Base-by-base conservation (phyloP, 2,329 filamentous ascomycete genomes). In the Phaeosphaeria sp. region DNA sequence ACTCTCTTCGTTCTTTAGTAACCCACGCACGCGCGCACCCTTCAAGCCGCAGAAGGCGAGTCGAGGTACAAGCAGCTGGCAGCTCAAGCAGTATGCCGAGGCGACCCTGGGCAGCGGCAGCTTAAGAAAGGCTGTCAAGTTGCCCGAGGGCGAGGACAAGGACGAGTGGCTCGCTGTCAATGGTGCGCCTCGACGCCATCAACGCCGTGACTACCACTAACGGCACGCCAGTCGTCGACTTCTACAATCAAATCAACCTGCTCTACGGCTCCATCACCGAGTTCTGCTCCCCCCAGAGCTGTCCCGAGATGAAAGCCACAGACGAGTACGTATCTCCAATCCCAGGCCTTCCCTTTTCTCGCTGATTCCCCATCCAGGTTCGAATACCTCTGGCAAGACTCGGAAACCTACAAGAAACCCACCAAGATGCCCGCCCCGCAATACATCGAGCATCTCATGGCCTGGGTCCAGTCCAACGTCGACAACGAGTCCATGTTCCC, bases 181-280 rank as follows among this genome's bases (percentile, higher is more conserved):
- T 81, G 91, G 93, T 96, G 82, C 69, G 87, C 18, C 24, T 8
- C 11, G 22, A 43, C 33, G 57, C 18, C 46, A 21, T 6, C 22
- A 24, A 55, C 22, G n/a, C 25, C 25, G 45, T 17, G 45, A 22
- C 47, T n/a, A 50, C 39, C 43, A 64, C 62, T 64, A 43, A 70
- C 25, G n/a, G 9, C 13, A 40, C 27, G 11, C n/a, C 48, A 97
- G 93, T 99, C 82, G 95, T 99, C 82, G 95, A 99, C 80, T 99
- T 99, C 80, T 99, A 99, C 87, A 99, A 99, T 83, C 95, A 99
- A 80, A 96, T 99, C 83, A 99, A 99, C 81, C 86, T 99, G 36
- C 89, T 99, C 58, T 99, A 99, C 78, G 96, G 96, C 58, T 95
- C 95, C 66, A 99, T 99, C 76, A 99, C 95, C 59, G 95, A 99